These are phyloP conservation scores for Elaeis oleifera DNA, from an alignment of 202 grass and related monocot species.

Conservation along the genomic window DNA sequence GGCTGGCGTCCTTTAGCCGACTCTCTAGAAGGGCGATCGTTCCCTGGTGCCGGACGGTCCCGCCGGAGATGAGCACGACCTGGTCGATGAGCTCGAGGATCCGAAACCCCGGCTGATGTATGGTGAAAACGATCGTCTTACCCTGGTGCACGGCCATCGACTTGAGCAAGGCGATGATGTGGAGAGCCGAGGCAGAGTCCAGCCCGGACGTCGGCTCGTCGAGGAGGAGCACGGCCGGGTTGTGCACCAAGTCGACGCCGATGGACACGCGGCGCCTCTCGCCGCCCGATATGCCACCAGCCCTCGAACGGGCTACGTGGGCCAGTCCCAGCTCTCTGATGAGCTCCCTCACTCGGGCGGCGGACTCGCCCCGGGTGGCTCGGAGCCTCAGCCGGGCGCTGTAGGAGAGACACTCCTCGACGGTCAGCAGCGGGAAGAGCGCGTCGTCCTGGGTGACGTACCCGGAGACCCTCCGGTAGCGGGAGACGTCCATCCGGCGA, in stretches of 20 bases:
- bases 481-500: not conserved
- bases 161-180: slow-evolving; percentile 73
- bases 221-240: slow-evolving; percentile 71
- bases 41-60: slow-evolving; percentile 62
- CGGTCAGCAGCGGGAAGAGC: slow-evolving; percentile 7
- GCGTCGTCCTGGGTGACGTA: not conserved
- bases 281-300: slow-evolving; percentile 51
- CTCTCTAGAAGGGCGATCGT: slow-evolving; percentile 42
- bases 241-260: slow-evolving; percentile 80
- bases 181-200: slow-evolving; percentile 72
- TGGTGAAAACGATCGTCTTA: slow-evolving; percentile 85
- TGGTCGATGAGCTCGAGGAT: slow-evolving; percentile 79
- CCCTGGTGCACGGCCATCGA: slow-evolving; percentile 43
- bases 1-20: slow-evolving; percentile 43
- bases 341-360: slow-evolving; percentile 44
- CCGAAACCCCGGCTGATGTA: slow-evolving; percentile 84
- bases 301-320: slow-evolving; percentile 35
- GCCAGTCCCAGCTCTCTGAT: slow-evolving; percentile 59
- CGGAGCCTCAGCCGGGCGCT: slow-evolving; percentile 65
- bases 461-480: not conserved
- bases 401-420: slow-evolving; percentile 80
- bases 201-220: slow-evolving; percentile 91
- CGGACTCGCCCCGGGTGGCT: slow-evolving; percentile 6
- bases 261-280: slow-evolving; percentile 80
- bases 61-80: slow-evolving; percentile 61